phyloP scores from a whole-genome alignment of 129 eudicot genomes.

The Ambrosia trifida region DNA sequence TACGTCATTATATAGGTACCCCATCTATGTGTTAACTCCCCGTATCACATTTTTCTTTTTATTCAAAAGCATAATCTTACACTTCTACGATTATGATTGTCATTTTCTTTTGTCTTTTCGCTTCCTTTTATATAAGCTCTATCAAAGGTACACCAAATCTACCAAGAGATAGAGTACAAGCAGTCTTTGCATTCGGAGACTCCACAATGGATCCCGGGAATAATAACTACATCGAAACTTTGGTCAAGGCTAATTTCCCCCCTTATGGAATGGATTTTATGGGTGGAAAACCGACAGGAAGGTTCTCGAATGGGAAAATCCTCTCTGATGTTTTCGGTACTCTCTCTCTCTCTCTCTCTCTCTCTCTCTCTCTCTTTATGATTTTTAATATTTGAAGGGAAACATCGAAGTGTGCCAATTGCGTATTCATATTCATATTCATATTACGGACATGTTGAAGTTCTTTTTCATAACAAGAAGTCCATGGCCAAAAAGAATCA shows the following conservation, averaged over 20 bases:
- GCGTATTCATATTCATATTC: too few relatives aligned
- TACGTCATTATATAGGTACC: too few relatives aligned
- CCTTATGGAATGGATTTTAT: conserved; percentile 65
- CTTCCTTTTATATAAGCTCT: neutral
- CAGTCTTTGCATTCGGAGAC: conserved; percentile 60
- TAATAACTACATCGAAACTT: conserved; percentile 39
- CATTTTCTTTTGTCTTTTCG: neutral
- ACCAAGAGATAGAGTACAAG: conserved; percentile 43
- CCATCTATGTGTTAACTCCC: too few relatives aligned
- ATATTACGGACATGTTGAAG: too few relatives aligned
- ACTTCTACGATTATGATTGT: neutral
- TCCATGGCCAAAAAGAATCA: too few relatives aligned
- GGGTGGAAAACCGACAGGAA: conserved; percentile 62
- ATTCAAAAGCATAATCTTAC: neutral
- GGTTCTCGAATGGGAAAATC: conserved; percentile 57
- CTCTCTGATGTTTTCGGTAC: conserved; percentile 52
- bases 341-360: neutral
- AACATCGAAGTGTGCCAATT: too few relatives aligned
- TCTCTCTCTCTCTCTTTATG: too few relatives aligned
- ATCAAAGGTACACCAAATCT: conserved; percentile 17
- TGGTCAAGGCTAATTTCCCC: conserved; percentile 48
- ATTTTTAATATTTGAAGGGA: neutral
- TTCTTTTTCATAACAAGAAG: too few relatives aligned
- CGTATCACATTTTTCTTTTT: too few relatives aligned
- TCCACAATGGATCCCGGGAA: conserved; percentile 64